Evolutionary conservation across 2,329 filamentous ascomycete genomes (phyloP).

Genomic region (Neofusicoccum parvum): DNA sequence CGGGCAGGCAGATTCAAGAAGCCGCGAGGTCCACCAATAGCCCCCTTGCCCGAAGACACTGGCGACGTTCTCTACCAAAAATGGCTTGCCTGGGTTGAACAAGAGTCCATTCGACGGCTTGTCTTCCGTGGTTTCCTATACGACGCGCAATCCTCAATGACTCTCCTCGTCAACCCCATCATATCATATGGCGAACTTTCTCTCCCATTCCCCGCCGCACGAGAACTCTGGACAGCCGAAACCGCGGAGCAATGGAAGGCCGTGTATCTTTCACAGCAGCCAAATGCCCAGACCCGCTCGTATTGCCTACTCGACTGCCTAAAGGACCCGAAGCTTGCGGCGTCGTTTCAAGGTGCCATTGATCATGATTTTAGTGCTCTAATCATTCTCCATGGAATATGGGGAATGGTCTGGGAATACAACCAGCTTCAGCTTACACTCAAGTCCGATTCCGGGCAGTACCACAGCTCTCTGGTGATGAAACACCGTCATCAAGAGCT

Average conservation of each 20-base stretch:
- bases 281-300: background rate
- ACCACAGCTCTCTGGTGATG: slow-evolving; percentile 13
- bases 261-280: slow-evolving; percentile 52
- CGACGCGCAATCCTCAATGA: slow-evolving; percentile 69
- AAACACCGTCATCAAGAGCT: slow-evolving; percentile 65
- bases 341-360: slow-evolving; percentile 52
- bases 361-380: slow-evolving; percentile 40
- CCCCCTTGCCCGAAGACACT: slow-evolving; percentile 57
- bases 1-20: slow-evolving; percentile 62
- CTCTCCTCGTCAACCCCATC: slow-evolving; percentile 63
- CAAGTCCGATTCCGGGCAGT: background rate
- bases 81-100: slow-evolving; percentile 65
- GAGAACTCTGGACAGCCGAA: slow-evolving; percentile 66
- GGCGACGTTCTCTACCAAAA: slow-evolving; percentile 62
- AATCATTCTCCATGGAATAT: slow-evolving; percentile 8
- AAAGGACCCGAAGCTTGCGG: slow-evolving; percentile 55
- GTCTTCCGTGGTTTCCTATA: slow-evolving; percentile 66
- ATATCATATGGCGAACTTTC: slow-evolving; percentile 71
- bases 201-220: slow-evolving; percentile 64
- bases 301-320: slow-evolving; percentile 1
- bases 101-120: slow-evolving; percentile 70
- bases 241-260: slow-evolving; percentile 67
- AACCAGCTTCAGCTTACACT: slow-evolving; percentile 25
- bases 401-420: slow-evolving; percentile 20
- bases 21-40: slow-evolving; percentile 55